Base-by-base conservation (phyloP, 768 basidiomycete genomes). In the Suillus discolor region DNA sequence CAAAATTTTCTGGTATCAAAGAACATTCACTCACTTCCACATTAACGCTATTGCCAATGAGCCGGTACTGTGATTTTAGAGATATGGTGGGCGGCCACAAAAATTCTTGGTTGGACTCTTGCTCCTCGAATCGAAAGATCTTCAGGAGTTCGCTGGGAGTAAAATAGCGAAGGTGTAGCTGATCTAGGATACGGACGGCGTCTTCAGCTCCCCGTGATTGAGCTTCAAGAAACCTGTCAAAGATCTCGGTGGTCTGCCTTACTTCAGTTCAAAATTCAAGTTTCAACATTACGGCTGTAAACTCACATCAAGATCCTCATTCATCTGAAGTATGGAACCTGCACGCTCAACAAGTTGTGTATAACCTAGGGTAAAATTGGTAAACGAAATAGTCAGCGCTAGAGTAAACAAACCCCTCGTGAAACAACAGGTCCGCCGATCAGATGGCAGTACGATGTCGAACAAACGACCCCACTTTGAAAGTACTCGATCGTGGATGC, bases 11-110 rank as follows among this genome's bases (percentile, higher is more conserved):
- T 47, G 28, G 28, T 28, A 16, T 8, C 49, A 62, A 51, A 2
- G n/a, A 12, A 16, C 13, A 3, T 25, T 20, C 39, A 57, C 73
- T 65, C 51, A 93, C 92, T 64, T 80, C 79, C 8, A 93, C 90
- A 74, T 94, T 94, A 9, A 94, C 87, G 64, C 92, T 93, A 74
- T 94, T 94, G 20, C 93, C 93, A 63, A 94, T 89, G 36, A 93
- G 79, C 57, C 86, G 83, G 68, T 94, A 93, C 72, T 87, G 89
- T 12, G 89, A 86, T 75, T 91, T 93, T 1, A 72, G 82, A 3
- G 90, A 87, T 12, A 91, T 75, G 2, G 73, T 73, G 8, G 74
- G 69, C 5, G 92, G 91, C 91, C 92, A 94, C n/a, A 74, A 64
- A 69, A 93, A 90, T 61, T 20, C 11, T 31, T 41, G 6, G 61